Conservation (phyloP, 2,329 filamentous ascomycete species). For the Aspergillus brasiliensis region DNA sequence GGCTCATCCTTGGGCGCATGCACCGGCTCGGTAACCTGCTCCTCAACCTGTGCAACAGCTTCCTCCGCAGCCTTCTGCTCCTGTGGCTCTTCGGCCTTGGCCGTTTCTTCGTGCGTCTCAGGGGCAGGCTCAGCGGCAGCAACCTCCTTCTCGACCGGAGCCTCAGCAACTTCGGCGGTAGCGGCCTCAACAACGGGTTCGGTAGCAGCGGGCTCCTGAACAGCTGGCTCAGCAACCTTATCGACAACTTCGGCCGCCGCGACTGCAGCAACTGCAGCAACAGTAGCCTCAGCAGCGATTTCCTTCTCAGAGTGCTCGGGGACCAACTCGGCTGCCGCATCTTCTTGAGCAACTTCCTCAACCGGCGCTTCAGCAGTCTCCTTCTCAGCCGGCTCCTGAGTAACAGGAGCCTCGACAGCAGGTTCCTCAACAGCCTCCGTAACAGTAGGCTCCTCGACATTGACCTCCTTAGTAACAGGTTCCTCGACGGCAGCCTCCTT, state of each 20-base stretch:
- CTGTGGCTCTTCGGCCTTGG: conserved; percentile 10
- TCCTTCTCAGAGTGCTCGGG: conserved; percentile 7
- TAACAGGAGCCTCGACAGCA: conserved; percentile 13
- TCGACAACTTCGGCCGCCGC: conserved; percentile 12
- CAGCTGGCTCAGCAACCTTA: conserved; percentile 7
- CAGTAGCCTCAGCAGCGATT: conserved; percentile 4
- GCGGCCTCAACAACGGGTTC: neutral
- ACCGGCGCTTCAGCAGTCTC: conserved; percentile 9
- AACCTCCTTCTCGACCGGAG: conserved; percentile 11
- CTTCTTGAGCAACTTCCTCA: neutral
- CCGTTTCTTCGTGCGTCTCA: neutral
- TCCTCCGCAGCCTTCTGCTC: conserved; percentile 5
- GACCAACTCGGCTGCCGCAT: conserved; percentile 7
- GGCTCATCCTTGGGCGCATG: neutral
- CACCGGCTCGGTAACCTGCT: conserved; percentile 4
- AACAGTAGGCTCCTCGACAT: neutral
- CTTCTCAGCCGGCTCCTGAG: conserved; percentile 6
- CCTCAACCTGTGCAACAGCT: conserved; percentile 2
- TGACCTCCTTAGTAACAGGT: conserved; percentile 7
- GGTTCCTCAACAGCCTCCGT: conserved; percentile 2
- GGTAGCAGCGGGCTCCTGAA: conserved; percentile 3
- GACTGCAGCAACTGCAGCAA: conserved; percentile 6
- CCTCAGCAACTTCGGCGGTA: conserved; percentile 1
- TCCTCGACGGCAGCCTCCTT: conserved; percentile 7
- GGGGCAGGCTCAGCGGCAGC: conserved; percentile 5